phyloP scores from a whole-genome alignment of 2,329 filamentous ascomycete species.

The Claviceps monticola region DNA sequence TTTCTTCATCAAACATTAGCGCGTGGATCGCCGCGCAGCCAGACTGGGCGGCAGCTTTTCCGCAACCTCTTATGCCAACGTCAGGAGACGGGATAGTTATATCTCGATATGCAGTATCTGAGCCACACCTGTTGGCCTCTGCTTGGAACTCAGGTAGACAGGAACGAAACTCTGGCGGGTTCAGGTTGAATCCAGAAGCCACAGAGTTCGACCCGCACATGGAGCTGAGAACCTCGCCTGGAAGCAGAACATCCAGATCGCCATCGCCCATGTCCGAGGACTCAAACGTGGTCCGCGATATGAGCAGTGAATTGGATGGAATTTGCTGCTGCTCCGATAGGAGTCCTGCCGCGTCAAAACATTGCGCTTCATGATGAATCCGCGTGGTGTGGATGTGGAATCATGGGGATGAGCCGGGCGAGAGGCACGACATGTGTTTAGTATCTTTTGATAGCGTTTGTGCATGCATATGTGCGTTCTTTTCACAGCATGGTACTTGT shows the following conservation, averaged over 20 bases:
- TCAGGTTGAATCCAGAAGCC: slow-evolving; percentile 6
- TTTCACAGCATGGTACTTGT: neutral
- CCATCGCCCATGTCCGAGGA: neutral
- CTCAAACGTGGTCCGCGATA: neutral
- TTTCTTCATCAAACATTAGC: neutral
- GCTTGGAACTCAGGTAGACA: neutral
- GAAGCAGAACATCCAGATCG: neutral
- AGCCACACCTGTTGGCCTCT: neutral
- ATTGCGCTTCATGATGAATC: neutral
- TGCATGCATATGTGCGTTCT: neutral
- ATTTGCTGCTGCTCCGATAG: neutral
- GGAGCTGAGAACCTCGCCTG: neutral
- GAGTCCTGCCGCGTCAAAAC: neutral
- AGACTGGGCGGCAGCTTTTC: neutral
- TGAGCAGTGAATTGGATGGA: neutral
- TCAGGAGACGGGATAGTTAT: neutral
- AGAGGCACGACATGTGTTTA: neutral
- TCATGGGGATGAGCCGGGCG: neutral
- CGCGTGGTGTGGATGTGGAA: neutral
- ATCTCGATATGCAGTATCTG: neutral
- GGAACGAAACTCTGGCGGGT: neutral
- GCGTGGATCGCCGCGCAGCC: slow-evolving; percentile 7
- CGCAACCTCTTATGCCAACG: slow-evolving; percentile 3
- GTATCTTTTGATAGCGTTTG: neutral
- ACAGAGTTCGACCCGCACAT: slow-evolving; percentile 2